Percentiles rank a stretch among this genome's conserved stretches.
phyloP scores from a whole-genome alignment of 148 eudicot genomes.

The Hydrangea macrophylla region DNA sequence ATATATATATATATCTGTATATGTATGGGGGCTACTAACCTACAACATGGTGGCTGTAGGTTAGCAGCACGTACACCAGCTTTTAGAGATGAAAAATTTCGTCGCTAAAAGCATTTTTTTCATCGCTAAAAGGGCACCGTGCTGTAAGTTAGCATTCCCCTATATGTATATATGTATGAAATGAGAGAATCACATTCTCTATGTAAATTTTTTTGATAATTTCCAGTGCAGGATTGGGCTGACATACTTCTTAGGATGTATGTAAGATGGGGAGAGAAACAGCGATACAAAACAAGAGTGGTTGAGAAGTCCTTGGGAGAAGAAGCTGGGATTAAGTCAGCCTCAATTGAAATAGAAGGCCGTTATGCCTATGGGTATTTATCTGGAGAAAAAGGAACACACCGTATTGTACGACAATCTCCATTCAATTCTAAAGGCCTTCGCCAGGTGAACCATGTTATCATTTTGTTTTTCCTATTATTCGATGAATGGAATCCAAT shows the following conservation, averaged over 20 bases:
- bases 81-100: no score
- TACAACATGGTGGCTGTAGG: no score
- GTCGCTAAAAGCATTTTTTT: no score
- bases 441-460: slow-evolving; percentile 66
- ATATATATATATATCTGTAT: no score
- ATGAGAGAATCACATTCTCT: no score
- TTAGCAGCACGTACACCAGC: no score
- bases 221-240: slow-evolving; percentile 99
- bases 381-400: slow-evolving; percentile 97
- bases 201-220: slow-evolving; percentile 56
- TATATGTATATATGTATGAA: no score
- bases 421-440: slow-evolving; percentile 96
- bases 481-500: neutral
- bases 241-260: slow-evolving; percentile 99
- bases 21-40: no score
- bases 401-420: slow-evolving; percentile 87
- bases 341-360: slow-evolving; percentile 85
- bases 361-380: slow-evolving; percentile 95
- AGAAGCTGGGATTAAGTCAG: slow-evolving; percentile 99
- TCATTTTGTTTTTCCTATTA: neutral
- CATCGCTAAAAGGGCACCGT: no score
- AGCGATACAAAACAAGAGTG: slow-evolving; percentile 77
- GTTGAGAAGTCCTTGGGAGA: slow-evolving; percentile 90
- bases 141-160: no score
- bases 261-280: slow-evolving; percentile 97